Evolutionary conservation across 139 green algal genomes (phyloP), one percentile per base, ranked within the genome.

Genomic region (Chlamydomonas sphaeroides): DNA sequence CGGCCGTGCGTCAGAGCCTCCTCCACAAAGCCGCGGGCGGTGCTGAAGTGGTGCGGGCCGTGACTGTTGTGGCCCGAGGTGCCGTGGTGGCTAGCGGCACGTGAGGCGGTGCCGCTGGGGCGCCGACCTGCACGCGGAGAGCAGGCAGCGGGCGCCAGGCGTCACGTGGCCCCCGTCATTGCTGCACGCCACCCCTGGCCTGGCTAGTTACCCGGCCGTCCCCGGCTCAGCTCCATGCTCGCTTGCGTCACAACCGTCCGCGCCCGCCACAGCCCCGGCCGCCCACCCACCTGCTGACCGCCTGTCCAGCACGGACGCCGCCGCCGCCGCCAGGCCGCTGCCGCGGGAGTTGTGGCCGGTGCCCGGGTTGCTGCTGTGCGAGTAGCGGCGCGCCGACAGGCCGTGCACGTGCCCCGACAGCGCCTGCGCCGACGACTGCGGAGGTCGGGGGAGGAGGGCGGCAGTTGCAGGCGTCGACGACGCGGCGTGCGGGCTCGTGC

Each of bases 311-410:
- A 33, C 57, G 56, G 41, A 3, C 39, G 59, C 30, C 5, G 59
- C 61, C 59, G 59, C 59, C 23, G 74, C 74, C 70, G 25, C 51
- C 51, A 78, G 51, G 7, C 51, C 70, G 28, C 74, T 42, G 26
- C 38, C 59, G 10, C 61, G 36, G 30, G 74, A 70, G 59, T 30
- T 25, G 53, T 79, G 42, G 25, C 71, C 71, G 38, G 14, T 39
- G 21, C 74, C 74, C 2, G 74, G 74, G 59, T 80, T 71, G 74
- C 74, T 80, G 72, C 25, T 68, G 72, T 68, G 72, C 56, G 56
- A 71, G 74, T 80, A 80, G 21, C 74, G 41, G 30, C 61, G 74
- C 14, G 30, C 74, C 6, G 56, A 69, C n/a, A n/a, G n/a, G n/a
- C n/a, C n/a, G n/a, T n/a, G n/a, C n/a, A n/a, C n/a, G n/a, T n/a